Percentiles rank a stretch among this genome's conserved stretches.
Conservation (phyloP, 768 basidiomycete species). For the Cyclocybe cylindracea region DNA sequence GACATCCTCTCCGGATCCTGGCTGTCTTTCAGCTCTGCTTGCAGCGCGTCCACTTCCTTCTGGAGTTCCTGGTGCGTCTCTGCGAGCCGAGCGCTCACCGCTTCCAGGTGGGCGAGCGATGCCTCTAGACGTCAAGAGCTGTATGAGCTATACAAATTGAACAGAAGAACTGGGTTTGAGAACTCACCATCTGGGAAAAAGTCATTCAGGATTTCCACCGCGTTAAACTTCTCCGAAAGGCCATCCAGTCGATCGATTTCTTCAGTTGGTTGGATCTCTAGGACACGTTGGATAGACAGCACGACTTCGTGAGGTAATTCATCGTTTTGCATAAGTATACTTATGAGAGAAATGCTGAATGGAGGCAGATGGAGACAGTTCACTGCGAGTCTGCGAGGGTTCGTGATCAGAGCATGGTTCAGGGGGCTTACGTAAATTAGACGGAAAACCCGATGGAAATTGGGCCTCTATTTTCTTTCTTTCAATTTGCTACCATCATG, state of each 20-base stretch:
- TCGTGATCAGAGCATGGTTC: too few species aligned
- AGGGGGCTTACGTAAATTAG: too few species aligned
- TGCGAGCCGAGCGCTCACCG: constrained; percentile 66
- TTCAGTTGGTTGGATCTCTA: constrained; percentile 51
- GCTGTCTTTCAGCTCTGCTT: constrained; percentile 65
- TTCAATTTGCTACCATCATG: too few species aligned
- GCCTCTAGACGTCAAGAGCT: constrained; percentile 51
- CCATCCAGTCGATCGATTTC: constrained; percentile 58
- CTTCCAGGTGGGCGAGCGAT: constrained; percentile 71
- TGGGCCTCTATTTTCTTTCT: too few species aligned
- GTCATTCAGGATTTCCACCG: constrained; percentile 59
- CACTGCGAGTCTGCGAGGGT: too few species aligned
- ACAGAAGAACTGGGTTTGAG: background rate
- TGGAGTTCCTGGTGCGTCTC: constrained; percentile 72
- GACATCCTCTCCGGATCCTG: constrained; percentile 92
- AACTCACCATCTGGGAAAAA: constrained; percentile 78
- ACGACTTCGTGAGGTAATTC: constrained; percentile 69
- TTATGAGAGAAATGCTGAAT: background rate
- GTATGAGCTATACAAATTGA: background rate
- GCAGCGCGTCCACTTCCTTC: constrained; percentile 68
- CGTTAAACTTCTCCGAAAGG: constrained; percentile 57
- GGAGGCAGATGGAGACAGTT: too few species aligned
- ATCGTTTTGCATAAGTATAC: constrained; percentile 35
- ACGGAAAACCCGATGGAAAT: too few species aligned
- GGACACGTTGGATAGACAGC: constrained; percentile 68